Conservation (phyloP, 2,329 filamentous ascomycete species). For the Rutstroemia sp. region DNA sequence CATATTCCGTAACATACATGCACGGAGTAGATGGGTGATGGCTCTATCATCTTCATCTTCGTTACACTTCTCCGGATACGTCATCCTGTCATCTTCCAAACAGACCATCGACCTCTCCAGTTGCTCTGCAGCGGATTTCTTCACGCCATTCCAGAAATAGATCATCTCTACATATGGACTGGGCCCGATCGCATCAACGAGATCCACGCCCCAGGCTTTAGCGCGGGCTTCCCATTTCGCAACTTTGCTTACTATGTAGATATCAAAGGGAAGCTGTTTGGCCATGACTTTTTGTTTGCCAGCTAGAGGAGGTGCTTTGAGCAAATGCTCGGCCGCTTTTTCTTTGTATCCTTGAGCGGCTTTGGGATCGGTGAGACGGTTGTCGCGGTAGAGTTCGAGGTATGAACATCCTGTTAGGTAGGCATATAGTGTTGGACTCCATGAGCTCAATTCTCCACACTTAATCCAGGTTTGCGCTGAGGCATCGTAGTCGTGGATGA, state of each 20-base stretch:
- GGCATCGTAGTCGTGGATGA: conserved; percentile 65
- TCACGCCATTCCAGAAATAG: conserved; percentile 87
- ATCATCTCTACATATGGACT: conserved; percentile 85
- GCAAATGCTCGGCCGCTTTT: conserved; percentile 62
- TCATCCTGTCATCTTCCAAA: conserved; percentile 58
- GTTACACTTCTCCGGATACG: conserved; percentile 38
- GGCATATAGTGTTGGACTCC: conserved; percentile 85
- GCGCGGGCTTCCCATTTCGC: conserved; percentile 80
- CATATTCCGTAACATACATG: conserved; percentile 57
- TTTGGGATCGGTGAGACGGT: conserved; percentile 36
- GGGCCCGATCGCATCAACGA: conserved; percentile 74
- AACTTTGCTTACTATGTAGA: conserved; percentile 76
- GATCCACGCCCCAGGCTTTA: conserved; percentile 54
- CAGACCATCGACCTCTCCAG: conserved; percentile 54
- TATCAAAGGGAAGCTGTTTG: conserved; percentile 80
- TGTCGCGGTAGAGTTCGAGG: conserved; percentile 70
- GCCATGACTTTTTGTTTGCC: conserved; percentile 90
- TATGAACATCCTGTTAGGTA: conserved; percentile 77
- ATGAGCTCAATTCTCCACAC: conserved; percentile 77
- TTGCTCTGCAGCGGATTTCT: conserved; percentile 64
- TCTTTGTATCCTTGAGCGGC: conserved; percentile 50
- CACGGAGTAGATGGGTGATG: conserved; percentile 58
- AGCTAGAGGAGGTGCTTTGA: conserved; percentile 63
- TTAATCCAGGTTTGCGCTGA: conserved; percentile 68
- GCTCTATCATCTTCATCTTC: conserved; percentile 53